Conservation (phyloP, 768 basidiomycete genomes). For the Gymnopilus dilepis region DNA sequence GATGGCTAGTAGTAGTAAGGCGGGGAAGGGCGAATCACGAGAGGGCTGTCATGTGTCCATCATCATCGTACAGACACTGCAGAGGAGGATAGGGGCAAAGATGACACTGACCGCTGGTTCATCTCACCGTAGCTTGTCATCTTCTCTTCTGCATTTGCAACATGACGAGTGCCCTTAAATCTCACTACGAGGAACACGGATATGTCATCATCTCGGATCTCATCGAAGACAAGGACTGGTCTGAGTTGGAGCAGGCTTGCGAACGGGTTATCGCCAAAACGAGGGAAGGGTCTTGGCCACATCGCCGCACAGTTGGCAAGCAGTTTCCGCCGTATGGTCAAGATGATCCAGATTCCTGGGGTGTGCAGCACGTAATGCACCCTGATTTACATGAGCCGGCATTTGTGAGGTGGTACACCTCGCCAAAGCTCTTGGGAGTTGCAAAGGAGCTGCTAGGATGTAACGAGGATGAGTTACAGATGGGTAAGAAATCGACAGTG, state of each 20-base stretch:
- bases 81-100: neutral
- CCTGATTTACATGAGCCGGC: conserved; percentile 63
- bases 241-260: conserved; percentile 53
- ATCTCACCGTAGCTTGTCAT: neutral
- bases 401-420: conserved; percentile 75
- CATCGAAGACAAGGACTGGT: conserved; percentile 44
- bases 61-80: neutral
- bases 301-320: conserved; percentile 74
- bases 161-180: conserved; percentile 42
- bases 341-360: conserved; percentile 73
- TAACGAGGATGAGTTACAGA: conserved; percentile 63
- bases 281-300: conserved; percentile 64
- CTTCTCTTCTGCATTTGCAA: neutral
- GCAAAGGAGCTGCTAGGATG: conserved; percentile 60
- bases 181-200: conserved; percentile 63
- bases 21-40: neutral
- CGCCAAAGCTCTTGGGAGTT: conserved; percentile 47
- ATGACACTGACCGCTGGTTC: neutral
- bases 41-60: neutral
- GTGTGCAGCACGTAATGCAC: conserved; percentile 84
- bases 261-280: conserved; percentile 56
- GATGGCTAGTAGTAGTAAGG: neutral
- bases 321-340: conserved; percentile 78
- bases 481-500: conserved; percentile 55
- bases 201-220: conserved; percentile 68